Percentiles rank a stretch among this genome's conserved stretches.
These are phyloP conservation scores for Aphanomyces cochlioides DNA, from an alignment of 352 stramenopile genomes.

Conservation along the genomic window DNA sequence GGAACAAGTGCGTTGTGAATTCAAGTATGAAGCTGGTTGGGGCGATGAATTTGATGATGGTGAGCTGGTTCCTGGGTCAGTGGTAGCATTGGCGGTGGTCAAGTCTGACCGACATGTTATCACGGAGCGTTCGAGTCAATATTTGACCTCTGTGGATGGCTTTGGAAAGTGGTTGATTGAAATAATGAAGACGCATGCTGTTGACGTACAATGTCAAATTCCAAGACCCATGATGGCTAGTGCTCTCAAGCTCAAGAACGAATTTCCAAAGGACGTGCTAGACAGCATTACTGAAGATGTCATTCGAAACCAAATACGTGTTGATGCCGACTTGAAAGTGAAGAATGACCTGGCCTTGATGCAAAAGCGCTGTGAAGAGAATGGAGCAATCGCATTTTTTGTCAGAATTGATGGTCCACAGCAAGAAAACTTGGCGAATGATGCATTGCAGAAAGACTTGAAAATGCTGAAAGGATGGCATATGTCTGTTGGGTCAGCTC, in stretches of 20 bases:
- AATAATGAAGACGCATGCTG: slow-evolving; percentile 4
- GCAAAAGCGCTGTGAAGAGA: neutral
- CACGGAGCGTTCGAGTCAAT: neutral
- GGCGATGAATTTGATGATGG: slow-evolving; percentile 31
- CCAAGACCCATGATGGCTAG: slow-evolving; percentile 1
- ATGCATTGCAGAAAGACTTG: slow-evolving; percentile 4
- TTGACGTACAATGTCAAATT: neutral
- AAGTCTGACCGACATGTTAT: neutral
- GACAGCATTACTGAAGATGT: neutral
- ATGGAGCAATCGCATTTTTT: neutral
- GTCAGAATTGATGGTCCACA: neutral
- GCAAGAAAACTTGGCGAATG: neutral
- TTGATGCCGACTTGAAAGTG: neutral
- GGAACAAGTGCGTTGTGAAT: slow-evolving; percentile 32
- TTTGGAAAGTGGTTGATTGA: slow-evolving; percentile 15
- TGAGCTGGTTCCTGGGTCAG: slow-evolving; percentile 31
- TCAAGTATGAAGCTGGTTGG: slow-evolving; percentile 29
- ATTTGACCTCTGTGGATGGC: neutral
- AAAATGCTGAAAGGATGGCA: neutral
- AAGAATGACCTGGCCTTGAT: neutral
- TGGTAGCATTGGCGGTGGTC: neutral
- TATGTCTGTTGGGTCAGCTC: too few relatives aligned
- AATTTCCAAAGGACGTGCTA: neutral
- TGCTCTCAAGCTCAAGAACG: neutral
- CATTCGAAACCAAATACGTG: neutral